phyloP scores from a whole-genome alignment of 441 rosid species.

The Syzygium syzygioides region DNA sequence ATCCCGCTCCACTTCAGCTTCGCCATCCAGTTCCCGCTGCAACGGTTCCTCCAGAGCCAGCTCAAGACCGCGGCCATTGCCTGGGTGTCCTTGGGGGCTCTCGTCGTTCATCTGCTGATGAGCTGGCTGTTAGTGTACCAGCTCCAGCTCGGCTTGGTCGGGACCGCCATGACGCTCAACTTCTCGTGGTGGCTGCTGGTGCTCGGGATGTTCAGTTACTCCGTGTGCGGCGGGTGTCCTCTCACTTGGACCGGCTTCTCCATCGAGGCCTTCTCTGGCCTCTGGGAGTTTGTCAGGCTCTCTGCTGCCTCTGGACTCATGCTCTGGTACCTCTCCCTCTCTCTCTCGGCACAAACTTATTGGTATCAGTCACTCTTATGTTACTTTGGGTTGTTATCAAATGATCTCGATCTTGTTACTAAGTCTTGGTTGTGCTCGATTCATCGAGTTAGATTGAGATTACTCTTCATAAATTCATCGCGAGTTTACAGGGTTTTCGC shows the following conservation, averaged over 20 bases:
- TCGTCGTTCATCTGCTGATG: slow-evolving; percentile 4
- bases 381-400: not conserved
- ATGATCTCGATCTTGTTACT: not conserved
- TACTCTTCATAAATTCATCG: not conserved
- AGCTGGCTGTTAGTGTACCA: slow-evolving; percentile 15
- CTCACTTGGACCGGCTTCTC: slow-evolving; percentile 19
- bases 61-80: slow-evolving; percentile 15
- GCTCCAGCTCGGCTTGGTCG: slow-evolving; percentile 11
- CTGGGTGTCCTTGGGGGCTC: slow-evolving; percentile 10
- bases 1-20: slow-evolving; percentile 25
- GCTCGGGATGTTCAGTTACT: slow-evolving; percentile 1
- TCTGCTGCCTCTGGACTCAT: slow-evolving; percentile 12
- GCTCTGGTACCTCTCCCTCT: slow-evolving; percentile 6
- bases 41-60: slow-evolving; percentile 21
- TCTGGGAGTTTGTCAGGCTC: slow-evolving; percentile 21
- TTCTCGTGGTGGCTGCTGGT: slow-evolving; percentile 21
- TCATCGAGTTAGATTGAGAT: not conserved
- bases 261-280: slow-evolving; percentile 14
- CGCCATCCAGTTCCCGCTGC: slow-evolving; percentile 18
- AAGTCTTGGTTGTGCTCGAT: not conserved
- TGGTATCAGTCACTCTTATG: not conserved
- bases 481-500: not conserved
- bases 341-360: not conserved
- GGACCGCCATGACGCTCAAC: slow-evolving; percentile 9
- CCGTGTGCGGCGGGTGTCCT: slow-evolving; percentile 16